Conservation (phyloP, 495 filamentous ascomycete species). For the Filosporella fistucella region DNA sequence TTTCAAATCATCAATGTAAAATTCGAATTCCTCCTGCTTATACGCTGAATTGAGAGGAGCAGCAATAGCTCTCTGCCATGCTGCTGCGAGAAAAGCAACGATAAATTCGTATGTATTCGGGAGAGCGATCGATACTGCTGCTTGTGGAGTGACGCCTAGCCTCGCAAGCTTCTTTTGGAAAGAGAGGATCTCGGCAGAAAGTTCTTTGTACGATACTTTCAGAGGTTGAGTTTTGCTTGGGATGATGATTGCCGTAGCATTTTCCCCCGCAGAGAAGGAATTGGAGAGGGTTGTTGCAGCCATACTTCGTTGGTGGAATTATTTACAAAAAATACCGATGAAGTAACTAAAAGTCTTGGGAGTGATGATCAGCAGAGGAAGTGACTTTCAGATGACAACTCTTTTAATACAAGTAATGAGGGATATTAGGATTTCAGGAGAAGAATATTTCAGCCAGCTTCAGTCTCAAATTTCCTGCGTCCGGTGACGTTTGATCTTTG, state of each 20-base stretch:
- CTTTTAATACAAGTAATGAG: too few species aligned
- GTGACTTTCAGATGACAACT: constrained; percentile 1
- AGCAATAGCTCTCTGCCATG: constrained; percentile 74
- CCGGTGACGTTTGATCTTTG: too few species aligned
- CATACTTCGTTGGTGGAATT: neutral
- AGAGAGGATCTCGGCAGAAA: constrained; percentile 51
- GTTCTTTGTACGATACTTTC: constrained; percentile 57
- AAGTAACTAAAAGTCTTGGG: too few species aligned
- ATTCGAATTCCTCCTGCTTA: constrained; percentile 84
- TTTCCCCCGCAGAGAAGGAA: constrained; percentile 18
- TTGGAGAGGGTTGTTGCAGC: constrained; percentile 26
- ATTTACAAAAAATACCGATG: neutral
- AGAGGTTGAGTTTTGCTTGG: constrained; percentile 54
- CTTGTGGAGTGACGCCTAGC: constrained; percentile 57
- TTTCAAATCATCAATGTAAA: constrained; percentile 81
- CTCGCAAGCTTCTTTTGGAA: constrained; percentile 71
- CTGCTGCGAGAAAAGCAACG: constrained; percentile 71
- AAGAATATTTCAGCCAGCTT: too few species aligned
- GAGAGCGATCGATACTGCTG: constrained; percentile 70
- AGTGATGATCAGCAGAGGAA: constrained; percentile 13
- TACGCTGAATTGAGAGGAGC: constrained; percentile 80
- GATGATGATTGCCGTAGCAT: constrained; percentile 56
- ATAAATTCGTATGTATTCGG: constrained; percentile 81
- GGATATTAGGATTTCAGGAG: too few species aligned
- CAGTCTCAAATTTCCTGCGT: too few species aligned